Evolutionary conservation across 768 basidiomycete species (phyloP).

Genomic region (Termitomyces sp.): DNA sequence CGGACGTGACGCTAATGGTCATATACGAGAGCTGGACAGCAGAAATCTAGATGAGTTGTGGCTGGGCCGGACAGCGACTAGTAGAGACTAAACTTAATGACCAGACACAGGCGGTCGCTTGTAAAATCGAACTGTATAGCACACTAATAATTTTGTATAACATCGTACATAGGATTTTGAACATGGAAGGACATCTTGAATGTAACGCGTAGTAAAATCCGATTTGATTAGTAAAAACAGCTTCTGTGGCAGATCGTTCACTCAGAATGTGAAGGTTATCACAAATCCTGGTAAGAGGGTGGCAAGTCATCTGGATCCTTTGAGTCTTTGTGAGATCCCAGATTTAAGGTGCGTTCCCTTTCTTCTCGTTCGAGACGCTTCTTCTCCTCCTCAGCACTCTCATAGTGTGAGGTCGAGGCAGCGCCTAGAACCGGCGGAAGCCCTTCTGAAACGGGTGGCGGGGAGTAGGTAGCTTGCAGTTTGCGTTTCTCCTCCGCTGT

Average conservation of each 20-base stretch:
- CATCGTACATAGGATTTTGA: conserved; percentile 3
- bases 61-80: not conserved
- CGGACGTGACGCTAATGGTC: not conserved
- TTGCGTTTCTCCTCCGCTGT: conserved; percentile 66
- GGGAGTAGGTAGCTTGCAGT: conserved; percentile 35
- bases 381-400: conserved; percentile 64
- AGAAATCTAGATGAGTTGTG: not conserved
- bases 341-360: conserved; percentile 44
- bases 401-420: conserved; percentile 19
- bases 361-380: conserved; percentile 60
- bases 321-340: conserved; percentile 7
- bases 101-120: not conserved
- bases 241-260: not conserved
- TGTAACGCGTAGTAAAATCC: not conserved
- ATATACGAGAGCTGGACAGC: not conserved
- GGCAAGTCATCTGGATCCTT: conserved; percentile 41
- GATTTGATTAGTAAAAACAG: not conserved
- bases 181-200: not conserved
- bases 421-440: conserved; percentile 11
- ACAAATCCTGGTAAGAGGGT: conserved; percentile 38
- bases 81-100: not conserved
- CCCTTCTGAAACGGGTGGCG: conserved; percentile 13
- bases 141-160: conserved; percentile 9
- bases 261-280: conserved; percentile 3
- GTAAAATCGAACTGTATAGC: conserved; percentile 7